Base-by-base conservation (phyloP, 306 rosid species). In the Albizia julibrissin region DNA sequence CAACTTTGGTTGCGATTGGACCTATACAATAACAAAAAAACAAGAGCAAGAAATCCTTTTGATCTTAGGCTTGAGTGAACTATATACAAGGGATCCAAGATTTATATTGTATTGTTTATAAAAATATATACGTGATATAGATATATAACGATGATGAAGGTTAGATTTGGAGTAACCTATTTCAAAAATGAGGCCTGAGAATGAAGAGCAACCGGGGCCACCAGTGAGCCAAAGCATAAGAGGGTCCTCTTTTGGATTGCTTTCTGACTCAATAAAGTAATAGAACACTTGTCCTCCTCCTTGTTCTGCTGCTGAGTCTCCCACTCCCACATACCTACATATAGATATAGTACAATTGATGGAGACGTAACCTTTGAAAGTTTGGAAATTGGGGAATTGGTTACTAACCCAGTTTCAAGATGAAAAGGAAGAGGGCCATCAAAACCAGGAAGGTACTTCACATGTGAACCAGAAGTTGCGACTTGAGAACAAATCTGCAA, bases 211-310 rank as follows among this genome's bases (percentile, higher is more conserved):
- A 19, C 46, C 72, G 18, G 72, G 72, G 2, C 72, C 72, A 16
- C 72, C 72, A 33, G 46, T 33, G 0, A 67, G 46, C 72, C 72
- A 67, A 33, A 67, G 72, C 72, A 67, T 67, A 18, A 67, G 72
- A 67, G 72, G 72, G 26, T 33, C 46, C 12, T 67, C 46, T 34
- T 33, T 8, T 34, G 47, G 49, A 21, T 68, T 68, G 47, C 9
- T 68, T 29, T 37, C 9, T 9, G 73, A 37, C 22, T 68, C 27
- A 3, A 68, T 39, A 1, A 68, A 68, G 7, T 67, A 67, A 34
- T 67, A 34, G 44, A 67, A 67, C 26, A 67, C 69, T 29, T 64
- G 24, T 9, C 26, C 72, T 34, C 9, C 72, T 3, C 9, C 46
- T 9, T 18, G 26, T 67, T 33, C 58, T 50, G 22, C 5, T 9